These are phyloP conservation scores for Naganishia antarctica DNA, from an alignment of 768 basidiomycete genomes.

Conservation along the genomic window DNA sequence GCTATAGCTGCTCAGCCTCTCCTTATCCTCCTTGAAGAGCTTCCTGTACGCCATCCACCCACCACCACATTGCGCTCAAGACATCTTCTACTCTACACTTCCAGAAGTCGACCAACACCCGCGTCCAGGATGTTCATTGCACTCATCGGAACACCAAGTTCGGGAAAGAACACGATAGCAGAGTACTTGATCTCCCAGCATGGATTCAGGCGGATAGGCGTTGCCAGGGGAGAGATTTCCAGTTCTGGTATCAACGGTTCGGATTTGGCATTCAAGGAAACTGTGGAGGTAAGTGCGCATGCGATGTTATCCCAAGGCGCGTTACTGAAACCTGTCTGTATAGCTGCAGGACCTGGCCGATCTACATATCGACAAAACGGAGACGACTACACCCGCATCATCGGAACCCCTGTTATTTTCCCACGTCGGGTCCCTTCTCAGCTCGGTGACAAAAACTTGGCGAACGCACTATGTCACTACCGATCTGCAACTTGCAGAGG, in stretches of 20 bases:
- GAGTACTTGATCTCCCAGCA: conserved; percentile 43
- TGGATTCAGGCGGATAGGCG: conserved; percentile 44
- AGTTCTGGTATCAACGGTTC: no score
- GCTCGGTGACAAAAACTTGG: conserved; percentile 78
- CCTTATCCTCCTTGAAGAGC: no score
- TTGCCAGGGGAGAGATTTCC: background rate
- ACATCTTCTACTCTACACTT: background rate
- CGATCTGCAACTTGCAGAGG: conserved; percentile 58
- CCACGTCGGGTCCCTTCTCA: conserved; percentile 54
- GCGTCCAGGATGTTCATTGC: conserved; percentile 48
- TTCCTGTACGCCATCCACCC: no score
- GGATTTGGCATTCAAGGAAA: no score
- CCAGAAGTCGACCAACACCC: no score
- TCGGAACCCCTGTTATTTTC: conserved; percentile 4
- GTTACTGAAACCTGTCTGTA: background rate
- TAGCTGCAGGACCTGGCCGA: background rate
- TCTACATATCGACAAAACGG: background rate
- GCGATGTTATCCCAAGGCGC: background rate
- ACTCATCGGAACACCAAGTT: conserved; percentile 49
- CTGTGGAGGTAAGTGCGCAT: no score
- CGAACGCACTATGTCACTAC: conserved; percentile 69
- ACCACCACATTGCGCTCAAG: background rate
- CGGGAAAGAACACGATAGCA: conserved; percentile 50
- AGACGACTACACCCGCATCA: background rate
- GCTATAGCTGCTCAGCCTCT: no score